Percentiles rank a stretch among this genome's conserved stretches.
phyloP scores from a whole-genome alignment of 768 basidiomycete genomes.

The Termitomyces sp. region DNA sequence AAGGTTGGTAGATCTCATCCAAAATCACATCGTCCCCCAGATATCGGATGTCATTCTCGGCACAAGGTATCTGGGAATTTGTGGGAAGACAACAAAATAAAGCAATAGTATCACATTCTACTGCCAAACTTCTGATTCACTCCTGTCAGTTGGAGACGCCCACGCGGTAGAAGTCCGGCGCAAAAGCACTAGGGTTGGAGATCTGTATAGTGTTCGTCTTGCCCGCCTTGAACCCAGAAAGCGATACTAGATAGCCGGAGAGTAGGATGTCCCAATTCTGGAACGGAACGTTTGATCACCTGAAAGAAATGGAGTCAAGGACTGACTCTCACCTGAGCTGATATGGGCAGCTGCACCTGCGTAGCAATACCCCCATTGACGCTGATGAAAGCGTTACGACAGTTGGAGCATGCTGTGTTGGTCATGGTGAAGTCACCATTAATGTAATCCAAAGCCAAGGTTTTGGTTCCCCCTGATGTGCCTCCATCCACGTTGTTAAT shows the following conservation, averaged over 20 bases:
- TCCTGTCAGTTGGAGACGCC: slow-evolving; percentile 30
- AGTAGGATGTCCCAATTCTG: slow-evolving; percentile 48
- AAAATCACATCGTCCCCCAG: neutral
- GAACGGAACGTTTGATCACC: neutral
- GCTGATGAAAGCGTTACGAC: slow-evolving; percentile 45
- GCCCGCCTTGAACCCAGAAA: slow-evolving; percentile 43
- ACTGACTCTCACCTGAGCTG: slow-evolving; percentile 38
- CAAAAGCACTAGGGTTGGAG: slow-evolving; percentile 40
- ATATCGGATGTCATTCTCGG: neutral
- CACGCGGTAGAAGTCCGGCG: slow-evolving; percentile 43
- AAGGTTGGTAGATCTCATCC: neutral
- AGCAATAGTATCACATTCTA: neutral
- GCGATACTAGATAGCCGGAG: slow-evolving; percentile 38
- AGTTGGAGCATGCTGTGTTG: slow-evolving; percentile 49
- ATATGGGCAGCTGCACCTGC: slow-evolving; percentile 46
- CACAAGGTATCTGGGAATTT: neutral
- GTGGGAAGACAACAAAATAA: neutral
- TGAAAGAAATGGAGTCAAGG: neutral
- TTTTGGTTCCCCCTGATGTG: slow-evolving; percentile 38
- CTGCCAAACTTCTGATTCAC: neutral
- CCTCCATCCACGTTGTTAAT: slow-evolving; percentile 43
- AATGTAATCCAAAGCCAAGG: slow-evolving; percentile 45
- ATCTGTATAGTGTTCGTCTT: slow-evolving; percentile 43
- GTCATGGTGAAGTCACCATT: slow-evolving; percentile 43
- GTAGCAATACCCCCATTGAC: slow-evolving; percentile 43